Percentiles rank a stretch among this genome's conserved stretches.
Evolutionary conservation across 2,329 filamentous ascomycete species (phyloP).

Genomic region (Xylogone sp.): DNA sequence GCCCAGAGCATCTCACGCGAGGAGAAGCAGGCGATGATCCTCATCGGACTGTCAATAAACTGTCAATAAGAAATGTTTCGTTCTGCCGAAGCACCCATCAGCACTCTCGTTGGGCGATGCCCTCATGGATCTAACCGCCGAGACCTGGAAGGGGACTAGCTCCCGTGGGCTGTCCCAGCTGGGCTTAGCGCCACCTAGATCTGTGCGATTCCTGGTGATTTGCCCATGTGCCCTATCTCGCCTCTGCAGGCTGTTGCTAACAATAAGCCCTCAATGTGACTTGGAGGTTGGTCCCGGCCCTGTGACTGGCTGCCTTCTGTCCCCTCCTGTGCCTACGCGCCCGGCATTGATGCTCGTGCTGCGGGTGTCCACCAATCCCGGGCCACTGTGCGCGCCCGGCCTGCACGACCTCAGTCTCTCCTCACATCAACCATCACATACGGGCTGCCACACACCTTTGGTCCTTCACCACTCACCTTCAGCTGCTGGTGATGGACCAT

Average conservation of each 20-base stretch:
- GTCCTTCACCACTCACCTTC: background rate
- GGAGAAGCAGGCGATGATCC: too few relatives aligned
- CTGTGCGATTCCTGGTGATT: background rate
- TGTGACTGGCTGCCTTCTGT: background rate
- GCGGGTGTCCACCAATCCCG: background rate
- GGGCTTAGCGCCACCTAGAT: background rate
- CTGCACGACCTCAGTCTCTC: background rate
- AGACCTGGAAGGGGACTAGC: background rate
- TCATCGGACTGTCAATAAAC: too few relatives aligned
- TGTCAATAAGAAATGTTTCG: too few relatives aligned
- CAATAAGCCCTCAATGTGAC: background rate
- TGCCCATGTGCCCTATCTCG: background rate
- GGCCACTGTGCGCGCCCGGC: background rate
- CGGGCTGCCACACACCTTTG: constrained; percentile 1
- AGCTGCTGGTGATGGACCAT: too few relatives aligned
- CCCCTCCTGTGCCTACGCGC: background rate
- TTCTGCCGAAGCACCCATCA: background rate
- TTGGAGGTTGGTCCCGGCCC: background rate
- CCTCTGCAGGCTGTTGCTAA: background rate
- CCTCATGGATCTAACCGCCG: background rate
- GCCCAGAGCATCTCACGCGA: too few relatives aligned
- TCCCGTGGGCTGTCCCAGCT: background rate
- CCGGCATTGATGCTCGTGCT: background rate
- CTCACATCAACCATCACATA: constrained; percentile 3
- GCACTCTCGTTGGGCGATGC: background rate